phyloP scores from a whole-genome alignment of 2,329 filamentous ascomycete species.

The Orbilia javanica region DNA sequence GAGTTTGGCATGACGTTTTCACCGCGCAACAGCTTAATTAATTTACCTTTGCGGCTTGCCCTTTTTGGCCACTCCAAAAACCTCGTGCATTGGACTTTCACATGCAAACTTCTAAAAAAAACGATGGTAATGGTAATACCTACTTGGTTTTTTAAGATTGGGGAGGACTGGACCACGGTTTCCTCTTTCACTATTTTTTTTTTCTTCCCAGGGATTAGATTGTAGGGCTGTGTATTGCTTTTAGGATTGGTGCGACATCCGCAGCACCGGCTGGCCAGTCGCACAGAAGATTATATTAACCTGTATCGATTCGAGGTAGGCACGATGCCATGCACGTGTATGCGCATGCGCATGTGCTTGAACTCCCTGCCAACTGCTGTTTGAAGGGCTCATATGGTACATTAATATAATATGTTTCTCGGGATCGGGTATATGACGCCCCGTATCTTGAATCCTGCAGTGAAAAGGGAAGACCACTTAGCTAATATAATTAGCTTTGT shows the following conservation, averaged over 20 bases:
- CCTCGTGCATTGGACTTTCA: conserved; percentile 14
- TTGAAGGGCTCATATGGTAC: not conserved
- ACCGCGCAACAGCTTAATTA: not conserved
- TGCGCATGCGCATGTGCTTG: conserved; percentile 2
- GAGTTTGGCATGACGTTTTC: conserved; percentile 50
- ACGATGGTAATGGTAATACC: too few species aligned
- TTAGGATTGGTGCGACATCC: not conserved
- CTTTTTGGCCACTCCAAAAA: not conserved
- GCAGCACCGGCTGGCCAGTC: not conserved
- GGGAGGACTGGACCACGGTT: not conserved
- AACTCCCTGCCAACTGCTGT: not conserved
- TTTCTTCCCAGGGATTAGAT: not conserved
- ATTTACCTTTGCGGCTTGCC: not conserved
- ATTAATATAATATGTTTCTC: not conserved
- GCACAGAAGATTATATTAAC: too few species aligned
- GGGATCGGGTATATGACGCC: not conserved
- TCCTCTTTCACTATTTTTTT: not conserved
- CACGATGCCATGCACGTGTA: too few species aligned
- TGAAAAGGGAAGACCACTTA: not conserved
- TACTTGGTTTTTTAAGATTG: conserved; percentile 12
- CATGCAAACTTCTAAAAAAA: conserved; percentile 13
- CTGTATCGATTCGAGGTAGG: not conserved
- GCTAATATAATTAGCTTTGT: not conserved
- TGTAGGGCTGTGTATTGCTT: not conserved
- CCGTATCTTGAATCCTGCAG: not conserved